Base-by-base conservation (phyloP, 2,329 filamentous ascomycete genomes). In the Neoarthrinium moseri region DNA sequence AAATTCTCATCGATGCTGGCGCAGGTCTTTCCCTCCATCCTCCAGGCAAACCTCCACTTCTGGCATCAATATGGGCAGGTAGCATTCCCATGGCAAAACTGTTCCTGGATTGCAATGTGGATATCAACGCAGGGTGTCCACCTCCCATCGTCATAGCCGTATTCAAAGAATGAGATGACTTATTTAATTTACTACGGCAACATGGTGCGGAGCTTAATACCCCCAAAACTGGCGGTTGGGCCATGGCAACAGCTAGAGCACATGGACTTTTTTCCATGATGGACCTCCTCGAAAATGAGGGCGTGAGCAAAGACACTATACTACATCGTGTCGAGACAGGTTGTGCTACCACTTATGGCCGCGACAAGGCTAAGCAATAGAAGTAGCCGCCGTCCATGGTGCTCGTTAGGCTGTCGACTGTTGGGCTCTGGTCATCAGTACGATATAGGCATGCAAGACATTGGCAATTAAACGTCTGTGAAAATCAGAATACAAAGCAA, bases 161-260 rank as follows among this genome's bases (percentile, higher is more conserved):
- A 4, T 48, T 43, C 11, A 47, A 39, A 27, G 53, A 55, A 18
- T 6, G 35, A 15, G n/a, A 47, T 22, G 43, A 43, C 11, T 39
- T 53, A 34, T 51, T 53, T 29, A 44, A 29, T 21, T 36, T 55
- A 17, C 33, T 55, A 13, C 43, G 48, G 3, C 24, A 50, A 4
- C 20, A 44, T 20, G 51, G 49, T 17, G 53, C 53, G 3, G 49
- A 22, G 18, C 44, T 55, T 2, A 46, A 55, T 20, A 51, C 53
- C 0, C 51, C 53, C 2, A 45, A 51, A 18, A 51, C 53, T 3
- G 53, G 53, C 8, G 39, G 36, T 5, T 51, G 39, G 48, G 48
- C 48, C 3, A 49, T 54, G 53, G 37, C 42, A 2, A 3, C 51
- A 4, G 51, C 51, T 5, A 11, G 51, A 21, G 10, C 17, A 4